A percentile compares a stretch with the other conserved stretches of the same genome.
Conservation (phyloP, 768 basidiomycete species). For the Lactarius hengduanensis region DNA sequence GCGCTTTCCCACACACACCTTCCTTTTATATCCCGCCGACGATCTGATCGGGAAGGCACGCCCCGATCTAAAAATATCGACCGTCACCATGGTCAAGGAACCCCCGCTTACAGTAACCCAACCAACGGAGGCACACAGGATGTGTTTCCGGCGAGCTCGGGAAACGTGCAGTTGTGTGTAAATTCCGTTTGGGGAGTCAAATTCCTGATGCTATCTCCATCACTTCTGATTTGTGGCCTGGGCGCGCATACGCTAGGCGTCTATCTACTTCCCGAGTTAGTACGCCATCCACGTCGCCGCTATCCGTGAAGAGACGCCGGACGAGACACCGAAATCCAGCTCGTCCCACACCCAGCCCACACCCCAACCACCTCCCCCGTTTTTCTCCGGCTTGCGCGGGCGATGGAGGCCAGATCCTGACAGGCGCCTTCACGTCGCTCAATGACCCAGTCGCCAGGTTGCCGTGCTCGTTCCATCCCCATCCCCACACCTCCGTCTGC, state of each 20-base stretch:
- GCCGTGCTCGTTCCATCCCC: constrained; percentile 99
- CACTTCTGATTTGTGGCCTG: too few species aligned
- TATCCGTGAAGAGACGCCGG: not conserved
- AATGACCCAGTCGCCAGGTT: constrained; percentile 75
- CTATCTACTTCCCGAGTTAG: not conserved
- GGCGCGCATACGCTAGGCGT: not conserved
- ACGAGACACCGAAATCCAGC: constrained; percentile 40
- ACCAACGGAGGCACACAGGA: too few species aligned
- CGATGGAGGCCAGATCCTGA: constrained; percentile 51
- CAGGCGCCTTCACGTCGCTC: constrained; percentile 50
- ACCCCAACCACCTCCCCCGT: constrained; percentile 25
- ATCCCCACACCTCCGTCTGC: constrained; percentile 57
- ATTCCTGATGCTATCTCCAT: not conserved
- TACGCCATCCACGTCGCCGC: not conserved
- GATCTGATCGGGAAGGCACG: too few species aligned
- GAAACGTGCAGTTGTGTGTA: not conserved
- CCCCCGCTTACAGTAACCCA: too few species aligned
- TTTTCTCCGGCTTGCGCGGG: constrained; percentile 3
- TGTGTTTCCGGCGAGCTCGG: too few species aligned
- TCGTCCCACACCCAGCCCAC: constrained; percentile 56
- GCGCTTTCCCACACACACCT: too few species aligned
- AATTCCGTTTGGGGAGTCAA: not conserved
- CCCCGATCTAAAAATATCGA: too few species aligned
- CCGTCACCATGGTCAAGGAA: too few species aligned
- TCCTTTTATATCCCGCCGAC: too few species aligned